Percentiles rank a stretch among this genome's conserved stretches.
Conservation (phyloP, 768 basidiomycete genomes). For the Podaxis rugospora region DNA sequence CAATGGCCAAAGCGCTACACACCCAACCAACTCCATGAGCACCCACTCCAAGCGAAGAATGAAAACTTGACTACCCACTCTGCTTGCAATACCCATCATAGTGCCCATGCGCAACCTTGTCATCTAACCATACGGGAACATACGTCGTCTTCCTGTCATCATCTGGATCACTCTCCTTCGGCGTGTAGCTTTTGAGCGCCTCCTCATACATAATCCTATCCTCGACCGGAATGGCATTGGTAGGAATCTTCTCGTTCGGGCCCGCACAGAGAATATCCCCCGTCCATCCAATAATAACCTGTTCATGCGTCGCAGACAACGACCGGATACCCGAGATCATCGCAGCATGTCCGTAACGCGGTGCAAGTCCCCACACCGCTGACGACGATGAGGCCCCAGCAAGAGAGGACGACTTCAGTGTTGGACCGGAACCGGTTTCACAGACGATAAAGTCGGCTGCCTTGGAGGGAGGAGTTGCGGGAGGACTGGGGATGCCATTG, state of each 20-base stretch:
- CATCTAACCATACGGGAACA: slow-evolving; percentile 89
- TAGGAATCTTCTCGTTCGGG: slow-evolving; percentile 18
- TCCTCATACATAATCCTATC: slow-evolving; percentile 66
- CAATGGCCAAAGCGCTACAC: slow-evolving; percentile 87
- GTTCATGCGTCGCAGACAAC: slow-evolving; percentile 79
- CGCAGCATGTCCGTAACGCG: slow-evolving; percentile 87
- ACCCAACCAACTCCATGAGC: background rate
- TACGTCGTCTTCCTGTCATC: slow-evolving; percentile 64
- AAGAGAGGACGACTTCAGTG: background rate
- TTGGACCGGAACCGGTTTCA: background rate
- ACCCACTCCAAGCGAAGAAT: background rate
- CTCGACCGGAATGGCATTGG: slow-evolving; percentile 21
- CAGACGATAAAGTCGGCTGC: slow-evolving; percentile 38
- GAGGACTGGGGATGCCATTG: slow-evolving; percentile 62
- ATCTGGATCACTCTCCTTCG: slow-evolving; percentile 53
- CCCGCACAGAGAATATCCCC: slow-evolving; percentile 71
- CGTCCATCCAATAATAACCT: slow-evolving; percentile 91
- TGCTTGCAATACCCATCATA: slow-evolving; percentile 99
- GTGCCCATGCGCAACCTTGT: slow-evolving; percentile 86
- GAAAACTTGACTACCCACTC: slow-evolving; percentile 50
- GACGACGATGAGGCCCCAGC: slow-evolving; percentile 5
- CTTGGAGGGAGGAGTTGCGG: slow-evolving; percentile 69
- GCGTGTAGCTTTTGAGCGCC: slow-evolving; percentile 57
- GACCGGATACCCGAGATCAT: slow-evolving; percentile 93
- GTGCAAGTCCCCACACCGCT: slow-evolving; percentile 67